These are phyloP conservation scores for Prunus campanulata DNA, from an alignment of 306 rosid genomes.

Conservation along the genomic window DNA sequence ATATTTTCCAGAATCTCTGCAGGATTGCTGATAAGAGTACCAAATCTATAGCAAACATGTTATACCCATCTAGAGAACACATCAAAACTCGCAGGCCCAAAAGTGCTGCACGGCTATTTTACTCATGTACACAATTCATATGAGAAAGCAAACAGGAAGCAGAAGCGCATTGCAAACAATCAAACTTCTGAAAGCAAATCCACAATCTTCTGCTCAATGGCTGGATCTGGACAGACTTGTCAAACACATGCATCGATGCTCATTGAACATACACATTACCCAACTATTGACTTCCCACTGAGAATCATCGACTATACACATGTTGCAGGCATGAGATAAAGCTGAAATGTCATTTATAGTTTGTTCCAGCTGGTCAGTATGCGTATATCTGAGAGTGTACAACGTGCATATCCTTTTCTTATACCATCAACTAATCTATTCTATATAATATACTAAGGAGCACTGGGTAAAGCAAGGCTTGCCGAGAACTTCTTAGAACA, in stretches of 20 bases:
- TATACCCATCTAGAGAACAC: slow-evolving; percentile 63
- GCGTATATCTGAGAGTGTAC: neutral
- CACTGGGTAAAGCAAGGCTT: neutral
- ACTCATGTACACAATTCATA: slow-evolving; percentile 59
- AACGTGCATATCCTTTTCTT: neutral
- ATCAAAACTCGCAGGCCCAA: slow-evolving; percentile 77
- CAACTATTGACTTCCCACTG: slow-evolving; percentile 26
- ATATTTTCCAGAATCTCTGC: slow-evolving; percentile 89
- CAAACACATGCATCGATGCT: slow-evolving; percentile 50
- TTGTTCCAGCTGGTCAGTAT: slow-evolving; percentile 4
- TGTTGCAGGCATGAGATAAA: slow-evolving; percentile 34
- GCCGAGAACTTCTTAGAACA: neutral
- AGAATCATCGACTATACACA: slow-evolving; percentile 30
- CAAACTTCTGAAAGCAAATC: slow-evolving; percentile 61
- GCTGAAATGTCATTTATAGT: slow-evolving; percentile 24
- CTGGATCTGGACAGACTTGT: slow-evolving; percentile 52
- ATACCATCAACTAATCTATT: neutral
- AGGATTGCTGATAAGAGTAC: slow-evolving; percentile 86
- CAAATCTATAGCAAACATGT: slow-evolving; percentile 65
- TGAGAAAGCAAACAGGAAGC: slow-evolving; percentile 49
- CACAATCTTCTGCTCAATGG: slow-evolving; percentile 59
- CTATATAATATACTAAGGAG: neutral
- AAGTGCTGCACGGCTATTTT: slow-evolving; percentile 64
- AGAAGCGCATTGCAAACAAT: slow-evolving; percentile 54
- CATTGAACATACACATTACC: slow-evolving; percentile 37